Percentiles rank a stretch among this genome's conserved stretches.
phyloP scores from a whole-genome alignment of 495 filamentous ascomycete genomes.

The Neurospora sp. region DNA sequence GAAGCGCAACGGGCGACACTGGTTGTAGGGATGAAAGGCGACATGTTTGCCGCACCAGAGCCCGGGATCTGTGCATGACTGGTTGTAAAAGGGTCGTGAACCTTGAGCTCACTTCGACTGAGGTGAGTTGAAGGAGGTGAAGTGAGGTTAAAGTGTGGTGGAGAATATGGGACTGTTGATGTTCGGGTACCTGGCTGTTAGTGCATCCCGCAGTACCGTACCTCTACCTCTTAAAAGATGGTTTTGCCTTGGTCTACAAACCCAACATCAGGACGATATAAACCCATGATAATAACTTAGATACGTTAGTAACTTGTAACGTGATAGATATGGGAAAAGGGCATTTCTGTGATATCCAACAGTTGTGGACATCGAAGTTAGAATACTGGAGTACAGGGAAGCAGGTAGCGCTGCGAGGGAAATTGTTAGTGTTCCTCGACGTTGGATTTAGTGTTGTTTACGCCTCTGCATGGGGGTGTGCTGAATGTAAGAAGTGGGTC shows the following conservation, averaged over 20 bases:
- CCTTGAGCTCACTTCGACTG: neutral
- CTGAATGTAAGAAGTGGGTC: neutral
- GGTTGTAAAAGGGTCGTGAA: neutral
- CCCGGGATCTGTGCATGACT: neutral
- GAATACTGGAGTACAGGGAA: neutral
- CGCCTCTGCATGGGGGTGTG: neutral
- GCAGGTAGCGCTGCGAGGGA: neutral
- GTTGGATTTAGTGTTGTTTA: neutral
- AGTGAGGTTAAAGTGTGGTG: neutral
- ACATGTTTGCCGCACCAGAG: neutral
- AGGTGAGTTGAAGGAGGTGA: neutral
- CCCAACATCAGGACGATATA: neutral
- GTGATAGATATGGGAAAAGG: neutral
- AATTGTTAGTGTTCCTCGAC: neutral
- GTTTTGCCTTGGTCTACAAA: too few species aligned
- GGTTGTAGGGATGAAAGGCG: neutral
- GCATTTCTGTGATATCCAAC: neutral
- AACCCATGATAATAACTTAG: rapidly evolving
- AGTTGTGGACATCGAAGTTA: neutral
- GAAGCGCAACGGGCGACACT: neutral
- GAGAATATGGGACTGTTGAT: neutral
- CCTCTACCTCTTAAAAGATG: neutral
- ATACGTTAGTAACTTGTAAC: neutral
- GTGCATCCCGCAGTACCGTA: neutral
- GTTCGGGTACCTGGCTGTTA: neutral